Percentiles rank a stretch among this genome's conserved stretches.
Evolutionary conservation across 2,329 filamentous ascomycete species (phyloP).

Genomic region (Phialophora expanda): DNA sequence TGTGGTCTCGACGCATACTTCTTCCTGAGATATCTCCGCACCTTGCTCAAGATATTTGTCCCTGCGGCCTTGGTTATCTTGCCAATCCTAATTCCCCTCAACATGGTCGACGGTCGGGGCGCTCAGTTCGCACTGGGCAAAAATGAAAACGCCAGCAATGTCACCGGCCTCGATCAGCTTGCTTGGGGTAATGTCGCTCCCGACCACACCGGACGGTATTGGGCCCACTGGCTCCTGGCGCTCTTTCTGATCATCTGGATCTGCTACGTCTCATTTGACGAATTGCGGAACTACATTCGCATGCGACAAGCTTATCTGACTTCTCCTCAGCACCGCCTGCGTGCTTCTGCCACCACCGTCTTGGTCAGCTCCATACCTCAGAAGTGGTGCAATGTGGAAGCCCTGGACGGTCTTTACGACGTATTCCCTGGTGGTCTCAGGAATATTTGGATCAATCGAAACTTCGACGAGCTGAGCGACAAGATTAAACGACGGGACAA

Average conservation of each 20-base stretch:
- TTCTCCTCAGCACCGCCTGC: conserved; percentile 88
- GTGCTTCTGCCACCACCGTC: conserved; percentile 93
- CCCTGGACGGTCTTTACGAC: conserved; percentile 83
- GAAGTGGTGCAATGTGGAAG: conserved; percentile 87
- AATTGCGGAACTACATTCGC: conserved; percentile 86
- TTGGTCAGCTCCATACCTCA: conserved; percentile 86
- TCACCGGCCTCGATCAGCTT: conserved; percentile 77
- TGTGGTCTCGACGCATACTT: conserved; percentile 97
- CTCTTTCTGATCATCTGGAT: conserved; percentile 80
- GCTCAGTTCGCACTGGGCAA: conserved; percentile 53
- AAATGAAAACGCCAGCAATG: conserved; percentile 51
- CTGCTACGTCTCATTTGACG: conserved; percentile 83
- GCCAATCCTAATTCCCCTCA: conserved; percentile 85
- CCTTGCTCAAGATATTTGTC: conserved; percentile 88
- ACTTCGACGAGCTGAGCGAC: conserved; percentile 79
- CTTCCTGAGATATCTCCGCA: conserved; percentile 87
- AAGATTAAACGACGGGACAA: conserved; percentile 79
- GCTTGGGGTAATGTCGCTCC: conserved; percentile 85
- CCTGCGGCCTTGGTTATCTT: conserved; percentile 78
- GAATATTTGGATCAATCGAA: conserved; percentile 95
- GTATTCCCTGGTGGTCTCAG: conserved; percentile 94
- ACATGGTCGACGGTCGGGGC: conserved; percentile 73
- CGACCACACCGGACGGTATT: conserved; percentile 71
- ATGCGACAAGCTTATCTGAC: conserved; percentile 94
- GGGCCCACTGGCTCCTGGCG: conserved; percentile 82